Evolutionary conservation across 768 basidiomycete species (phyloP), one percentile per base, ranked within the genome.

Genomic region (Podaxis sp.): DNA sequence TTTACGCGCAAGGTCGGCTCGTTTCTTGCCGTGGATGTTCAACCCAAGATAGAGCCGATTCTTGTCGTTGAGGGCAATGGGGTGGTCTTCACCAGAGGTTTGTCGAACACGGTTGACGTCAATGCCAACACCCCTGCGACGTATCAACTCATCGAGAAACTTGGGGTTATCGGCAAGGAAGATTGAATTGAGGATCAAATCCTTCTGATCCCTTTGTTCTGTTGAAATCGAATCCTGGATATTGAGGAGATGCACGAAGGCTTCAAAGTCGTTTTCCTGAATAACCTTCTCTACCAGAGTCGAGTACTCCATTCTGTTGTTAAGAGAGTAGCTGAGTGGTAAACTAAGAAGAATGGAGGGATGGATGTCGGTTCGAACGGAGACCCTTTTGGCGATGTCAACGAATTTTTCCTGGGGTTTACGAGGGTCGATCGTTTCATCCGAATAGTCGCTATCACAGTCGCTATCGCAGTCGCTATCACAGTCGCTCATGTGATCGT

Each of bases 11-110:
- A 86, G 73, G 64, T 86, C 84, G 14, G 75, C 73, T 2, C 82
- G 74, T 65, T 87, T 86, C 73, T 84, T 85, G n/a, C 85, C 85
- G 61, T 85, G 82, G 21, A 87, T 82, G 57, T 79, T 80, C 44
- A 88, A 73, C 0, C 86, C 85, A 16, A 86, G 79, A 64, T 87
- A 88, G 0, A 80, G 50, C 66, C 71, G 76, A 66, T 78, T 76
- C 57, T 69, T 63, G 63, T 79, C 77, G 63, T 77, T 76, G 42
- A 68, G 62, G 9, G 68, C 64, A 9, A 62, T 61, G 25, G 70
- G 66, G 11, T 65, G 59, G 18, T 72, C 70, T 5, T 70, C 61
- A 1, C 59, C 64, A 14, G 59, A 59, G 9, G 61, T 56, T 36
- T 72, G 65, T n/a, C 68, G 64, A 18, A 66, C 67, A 0, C 58